A percentile compares a stretch with the other conserved stretches of the same genome.
phyloP scores from a whole-genome alignment of 495 filamentous ascomycete genomes.

The Penicillium malachiteum region DNA sequence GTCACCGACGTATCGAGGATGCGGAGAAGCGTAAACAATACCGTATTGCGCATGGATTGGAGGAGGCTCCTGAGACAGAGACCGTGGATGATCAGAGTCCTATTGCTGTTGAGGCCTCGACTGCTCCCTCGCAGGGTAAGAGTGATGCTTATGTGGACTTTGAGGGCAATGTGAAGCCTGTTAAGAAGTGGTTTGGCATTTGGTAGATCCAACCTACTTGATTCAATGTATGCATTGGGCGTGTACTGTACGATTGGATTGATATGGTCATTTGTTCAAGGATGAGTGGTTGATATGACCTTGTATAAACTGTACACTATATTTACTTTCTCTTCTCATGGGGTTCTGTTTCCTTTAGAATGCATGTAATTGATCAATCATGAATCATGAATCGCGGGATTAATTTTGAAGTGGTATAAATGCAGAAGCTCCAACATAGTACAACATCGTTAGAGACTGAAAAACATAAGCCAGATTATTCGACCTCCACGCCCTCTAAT shows the following conservation, averaged over 20 bases:
- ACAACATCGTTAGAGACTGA: not conserved
- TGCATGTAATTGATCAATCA: constrained; percentile 2
- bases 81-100: constrained; percentile 15
- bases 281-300: not conserved
- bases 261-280: not conserved
- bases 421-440: not conserved
- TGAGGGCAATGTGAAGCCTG: constrained; percentile 47
- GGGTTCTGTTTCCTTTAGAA: not conserved
- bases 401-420: constrained; percentile 8
- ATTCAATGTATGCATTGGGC: not conserved
- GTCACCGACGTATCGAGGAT: constrained; percentile 69
- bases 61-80: constrained; percentile 40
- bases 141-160: constrained; percentile 38
- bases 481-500: constrained; percentile 57
- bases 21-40: constrained; percentile 75
- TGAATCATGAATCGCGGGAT: constrained; percentile 21
- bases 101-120: constrained; percentile 21
- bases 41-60: constrained; percentile 77
- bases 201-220: constrained; percentile 37
- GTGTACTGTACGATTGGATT: not conserved
- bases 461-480: not conserved
- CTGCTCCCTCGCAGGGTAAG: constrained; percentile 20
- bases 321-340: not conserved
- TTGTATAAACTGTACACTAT: constrained; percentile 3
- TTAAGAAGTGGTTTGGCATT: constrained; percentile 66